Conservation (phyloP, 495 filamentous ascomycete species). For the Penicillium longicatenatum region DNA sequence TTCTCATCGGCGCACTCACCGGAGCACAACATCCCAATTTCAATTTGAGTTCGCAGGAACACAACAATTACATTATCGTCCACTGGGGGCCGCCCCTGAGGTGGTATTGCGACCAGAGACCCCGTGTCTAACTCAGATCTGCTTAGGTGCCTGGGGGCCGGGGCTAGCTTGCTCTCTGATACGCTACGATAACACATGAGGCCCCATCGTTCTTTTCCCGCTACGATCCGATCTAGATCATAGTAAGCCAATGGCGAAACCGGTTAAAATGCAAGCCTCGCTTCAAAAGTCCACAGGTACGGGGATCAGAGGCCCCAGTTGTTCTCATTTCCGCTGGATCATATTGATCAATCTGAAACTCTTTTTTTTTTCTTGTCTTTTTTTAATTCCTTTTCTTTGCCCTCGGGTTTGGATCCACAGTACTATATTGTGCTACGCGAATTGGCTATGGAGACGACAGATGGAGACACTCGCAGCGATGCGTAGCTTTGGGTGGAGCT, state of each 20-base stretch:
- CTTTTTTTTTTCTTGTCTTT: conserved; percentile 4
- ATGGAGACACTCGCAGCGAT: conserved; percentile 5
- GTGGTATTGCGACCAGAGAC: neutral
- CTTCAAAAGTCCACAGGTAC: conserved; percentile 10
- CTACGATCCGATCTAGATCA: conserved; percentile 33
- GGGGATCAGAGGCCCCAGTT: neutral
- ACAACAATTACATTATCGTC: conserved; percentile 5
- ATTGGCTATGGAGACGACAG: neutral
- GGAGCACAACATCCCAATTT: neutral
- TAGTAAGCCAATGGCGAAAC: neutral
- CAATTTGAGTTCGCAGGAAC: neutral
- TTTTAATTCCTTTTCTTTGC: neutral
- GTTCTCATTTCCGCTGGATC: conserved; percentile 9
- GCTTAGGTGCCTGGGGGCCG: neutral
- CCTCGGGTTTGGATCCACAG: conserved; percentile 4
- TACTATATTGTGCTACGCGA: conserved; percentile 16
- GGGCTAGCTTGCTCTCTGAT: conserved; percentile 4
- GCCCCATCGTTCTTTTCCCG: conserved; percentile 24
- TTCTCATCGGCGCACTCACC: no score
- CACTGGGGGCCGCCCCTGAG: neutral
- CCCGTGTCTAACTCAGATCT: neutral
- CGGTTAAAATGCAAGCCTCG: conserved; percentile 12
- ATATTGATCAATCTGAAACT: conserved; percentile 22
- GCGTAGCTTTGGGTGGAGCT: conserved; percentile 9
- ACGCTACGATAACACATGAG: neutral